phyloP scores from a whole-genome alignment of 164 flowering plant species.

The Chimonanthus salicifolius region DNA sequence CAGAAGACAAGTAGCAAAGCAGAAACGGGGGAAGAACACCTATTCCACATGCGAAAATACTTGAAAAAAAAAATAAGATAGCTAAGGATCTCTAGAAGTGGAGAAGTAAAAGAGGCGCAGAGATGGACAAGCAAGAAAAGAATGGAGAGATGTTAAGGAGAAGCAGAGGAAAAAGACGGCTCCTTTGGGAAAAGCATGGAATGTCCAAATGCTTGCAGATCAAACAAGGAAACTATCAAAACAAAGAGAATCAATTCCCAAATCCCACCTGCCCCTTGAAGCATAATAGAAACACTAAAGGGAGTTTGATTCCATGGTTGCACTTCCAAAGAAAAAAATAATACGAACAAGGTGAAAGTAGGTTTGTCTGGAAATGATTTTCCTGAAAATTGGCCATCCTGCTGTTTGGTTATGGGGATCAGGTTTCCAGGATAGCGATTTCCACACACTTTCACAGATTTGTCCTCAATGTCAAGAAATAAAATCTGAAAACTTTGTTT shows the following conservation, averaged over 20 bases:
- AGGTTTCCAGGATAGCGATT: no score
- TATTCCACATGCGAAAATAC: background rate
- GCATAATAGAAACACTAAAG: conserved; percentile 2
- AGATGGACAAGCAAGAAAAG: background rate
- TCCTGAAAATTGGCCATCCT: no score
- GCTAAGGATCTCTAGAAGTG: background rate
- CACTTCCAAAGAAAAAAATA: no score
- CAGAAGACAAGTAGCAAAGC: background rate
- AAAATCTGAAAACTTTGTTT: no score
- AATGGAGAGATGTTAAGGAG: conserved; percentile 9
- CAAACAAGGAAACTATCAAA: background rate
- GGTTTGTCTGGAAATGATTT: no score
- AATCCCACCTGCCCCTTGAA: conserved; percentile 6
- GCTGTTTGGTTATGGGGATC: no score
- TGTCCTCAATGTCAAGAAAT: no score
- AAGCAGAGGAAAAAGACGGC: conserved; percentile 1
- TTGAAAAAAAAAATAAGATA: background rate
- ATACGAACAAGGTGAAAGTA: no score
- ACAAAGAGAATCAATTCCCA: conserved; percentile 9
- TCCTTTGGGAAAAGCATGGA: conserved; percentile 5
- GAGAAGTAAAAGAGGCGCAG: background rate
- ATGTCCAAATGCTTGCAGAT: background rate
- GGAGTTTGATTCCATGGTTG: no score
- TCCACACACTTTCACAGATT: no score
- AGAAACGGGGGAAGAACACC: background rate